Evolutionary conservation across 129 eudicot genomes (phyloP), one percentile per base, ranked within the genome.

Genomic region (Silybum marianum): DNA sequence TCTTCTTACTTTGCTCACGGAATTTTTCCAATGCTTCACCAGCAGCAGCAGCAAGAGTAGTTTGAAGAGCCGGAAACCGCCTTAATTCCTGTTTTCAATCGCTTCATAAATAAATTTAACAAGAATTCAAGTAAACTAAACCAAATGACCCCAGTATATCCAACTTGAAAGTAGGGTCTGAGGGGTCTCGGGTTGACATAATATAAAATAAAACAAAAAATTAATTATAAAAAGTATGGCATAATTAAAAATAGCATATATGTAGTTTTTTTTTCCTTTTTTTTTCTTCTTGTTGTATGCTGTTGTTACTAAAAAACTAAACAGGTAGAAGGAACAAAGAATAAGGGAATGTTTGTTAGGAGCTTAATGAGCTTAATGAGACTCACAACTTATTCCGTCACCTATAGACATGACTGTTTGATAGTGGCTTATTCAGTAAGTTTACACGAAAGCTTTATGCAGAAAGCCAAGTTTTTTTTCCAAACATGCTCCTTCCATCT

Each of bases 1-100:
- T 95, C 79, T 91, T 95, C 88, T 89, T 91, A 85, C 99, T 83
- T 78, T 93, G 95, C 48, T 89, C 98, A 28, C 99, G 97, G 68
- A 95, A 95, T 68, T 77, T 89, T 77, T 95, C 99, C 87, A 95
- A 46, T 83, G 99, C 83, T 82, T 91, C 93, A 78, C 80, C 75
- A 25, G 97, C 90, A 36, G 98, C 98, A 60, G 73, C 92, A 23
- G 93, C 92, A 11, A 95, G 87, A 54, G 97, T 79, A 68, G 88
- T 72, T 89, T 95, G 99, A 78, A 95, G 87, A 9, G 87, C 62
- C 65, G 99, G 99, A 84, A 95, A 95, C 32, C 99, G 92, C 78
- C 88, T 91, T 76, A 95, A 85, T 78, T 93, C 98, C 99, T 95
- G 89, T 71, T 83, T 82, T 82, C 63, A 79, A 67, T 71, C 28